Percentiles rank a stretch among this genome's conserved stretches.
phyloP scores from a whole-genome alignment of 176 grass and related monocot species.

The Leersia perrieri region DNA sequence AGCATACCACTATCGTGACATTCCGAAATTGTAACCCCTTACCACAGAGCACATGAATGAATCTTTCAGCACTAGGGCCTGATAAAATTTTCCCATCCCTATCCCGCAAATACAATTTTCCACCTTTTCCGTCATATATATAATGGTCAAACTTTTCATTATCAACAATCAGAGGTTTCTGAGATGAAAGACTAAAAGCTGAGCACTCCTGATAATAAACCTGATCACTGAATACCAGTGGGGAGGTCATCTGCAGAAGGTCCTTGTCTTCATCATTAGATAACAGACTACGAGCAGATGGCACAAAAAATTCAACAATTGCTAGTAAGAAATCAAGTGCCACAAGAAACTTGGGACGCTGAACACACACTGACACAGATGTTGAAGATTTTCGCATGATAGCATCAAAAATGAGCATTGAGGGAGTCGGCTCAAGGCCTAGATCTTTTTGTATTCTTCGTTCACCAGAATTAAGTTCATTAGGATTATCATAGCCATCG shows the following conservation, averaged over 20 bases:
- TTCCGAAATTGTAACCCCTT: constrained; percentile 86
- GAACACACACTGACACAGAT: constrained; percentile 67
- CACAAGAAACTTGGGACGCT: constrained; percentile 92
- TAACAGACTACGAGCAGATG: constrained; percentile 68
- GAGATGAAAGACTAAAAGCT: constrained; percentile 70
- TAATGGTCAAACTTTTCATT: constrained; percentile 83
- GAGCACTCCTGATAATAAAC: constrained; percentile 67
- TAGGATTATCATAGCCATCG: constrained; percentile 44
- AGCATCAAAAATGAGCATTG: constrained; percentile 95
- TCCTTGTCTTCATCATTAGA: constrained; percentile 82
- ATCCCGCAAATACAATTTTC: constrained; percentile 83
- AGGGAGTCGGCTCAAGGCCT: constrained; percentile 68
- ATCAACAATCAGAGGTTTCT: constrained; percentile 87
- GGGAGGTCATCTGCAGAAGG: constrained; percentile 51
- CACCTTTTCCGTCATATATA: constrained; percentile 92
- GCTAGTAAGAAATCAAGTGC: constrained; percentile 93
- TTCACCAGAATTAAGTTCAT: constrained; percentile 53
- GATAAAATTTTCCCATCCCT: constrained; percentile 62
- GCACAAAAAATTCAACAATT: constrained; percentile 88
- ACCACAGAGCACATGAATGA: constrained; percentile 74
- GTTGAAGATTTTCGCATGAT: constrained; percentile 60
- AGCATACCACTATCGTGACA: constrained; percentile 84
- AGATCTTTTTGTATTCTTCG: constrained; percentile 57
- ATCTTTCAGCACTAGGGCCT: constrained; percentile 58
- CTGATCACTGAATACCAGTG: constrained; percentile 66